Base-by-base conservation (phyloP, 176 grass and related monocot genomes). In the Tillandsia leiboldiana region DNA sequence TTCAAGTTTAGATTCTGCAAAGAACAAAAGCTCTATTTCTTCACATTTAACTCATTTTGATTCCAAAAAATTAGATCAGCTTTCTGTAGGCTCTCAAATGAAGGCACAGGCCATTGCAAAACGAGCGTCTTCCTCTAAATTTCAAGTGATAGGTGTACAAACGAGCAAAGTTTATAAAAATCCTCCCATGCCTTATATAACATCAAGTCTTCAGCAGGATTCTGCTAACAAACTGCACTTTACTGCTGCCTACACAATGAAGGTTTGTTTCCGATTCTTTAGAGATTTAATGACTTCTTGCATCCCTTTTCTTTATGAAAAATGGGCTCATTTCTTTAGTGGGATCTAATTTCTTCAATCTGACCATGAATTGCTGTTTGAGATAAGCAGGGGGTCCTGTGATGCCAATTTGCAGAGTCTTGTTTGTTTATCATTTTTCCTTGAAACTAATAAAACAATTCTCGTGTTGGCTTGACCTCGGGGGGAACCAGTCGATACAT, bases 161-260 rank as follows among this genome's bases (percentile, higher is more conserved):
- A 87, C 52, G 81, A 92, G 74, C 78, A 90, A 89, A 57, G 47
- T 81, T 70, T 81, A 86, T 48, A 97, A 78, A 51, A 90, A 92
- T 73, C 83, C 89, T 69, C 83, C 79, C 0, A 85, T 90, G 89
- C 93, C 93, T 59, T 92, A 83, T 85, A 97, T 97, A 76, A 97
- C 93, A 79, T 97, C 93, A 64, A 92, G 83, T 75, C 82, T 97
- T 63, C 93, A 97, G 78, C 89, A 92, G 78, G 93, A 92, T 84
- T 83, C 93, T 47, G 89, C 81, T 53, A 90, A 77, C 82, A 97
- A 90, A 66, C 79, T 90, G 51, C 71, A 83, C 69, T 97, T 92
- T 79, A 63, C 61, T 72, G 84, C 89, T 53, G 73, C 78, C 13
- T 47, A 87, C 70, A 97, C 89, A 68, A 92, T 97, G 93, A 97